Conservation (phyloP, 345 rosid species). For the Eutrema yunnanense region DNA sequence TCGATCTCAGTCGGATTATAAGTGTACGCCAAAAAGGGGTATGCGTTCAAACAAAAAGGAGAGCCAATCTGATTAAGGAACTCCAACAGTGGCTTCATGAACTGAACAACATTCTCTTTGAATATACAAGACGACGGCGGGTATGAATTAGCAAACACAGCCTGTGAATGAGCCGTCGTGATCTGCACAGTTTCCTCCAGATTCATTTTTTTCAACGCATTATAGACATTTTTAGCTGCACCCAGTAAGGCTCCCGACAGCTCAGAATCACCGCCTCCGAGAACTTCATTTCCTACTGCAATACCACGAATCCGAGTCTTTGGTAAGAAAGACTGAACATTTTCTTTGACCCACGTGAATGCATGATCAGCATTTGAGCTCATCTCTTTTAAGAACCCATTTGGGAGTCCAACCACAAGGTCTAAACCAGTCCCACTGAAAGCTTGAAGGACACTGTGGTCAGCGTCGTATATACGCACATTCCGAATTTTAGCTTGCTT, state of each 20-base stretch:
- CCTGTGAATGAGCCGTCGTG: constrained; percentile 87
- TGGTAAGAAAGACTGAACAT: constrained; percentile 76
- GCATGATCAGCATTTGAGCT: constrained; percentile 71
- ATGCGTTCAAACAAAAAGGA: constrained; percentile 95
- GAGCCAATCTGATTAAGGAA: constrained; percentile 74
- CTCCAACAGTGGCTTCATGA: constrained; percentile 82
- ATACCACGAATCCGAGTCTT: constrained; percentile 80
- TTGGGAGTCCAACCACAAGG: constrained; percentile 82
- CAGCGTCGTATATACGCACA: constrained; percentile 82
- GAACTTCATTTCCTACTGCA: constrained; percentile 87
- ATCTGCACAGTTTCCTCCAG: constrained; percentile 67
- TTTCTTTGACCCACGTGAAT: constrained; percentile 77
- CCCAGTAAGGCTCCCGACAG: constrained; percentile 64
- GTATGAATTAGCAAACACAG: constrained; percentile 75
- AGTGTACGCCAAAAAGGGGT: constrained; percentile 86
- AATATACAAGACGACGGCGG: constrained; percentile 95
- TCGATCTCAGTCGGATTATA: constrained; percentile 68
- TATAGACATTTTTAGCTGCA: constrained; percentile 70
- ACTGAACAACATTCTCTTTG: constrained; percentile 51
- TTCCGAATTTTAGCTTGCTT: constrained; percentile 77
- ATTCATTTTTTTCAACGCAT: constrained; percentile 51
- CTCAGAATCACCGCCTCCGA: constrained; percentile 56
- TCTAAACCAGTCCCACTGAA: constrained; percentile 86
- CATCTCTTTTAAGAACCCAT: constrained; percentile 61
- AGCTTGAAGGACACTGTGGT: constrained; percentile 82